Evolutionary conservation across 1,284 basidiomycete genomes (phyloP).

Genomic region (Entoloma clypeatum): DNA sequence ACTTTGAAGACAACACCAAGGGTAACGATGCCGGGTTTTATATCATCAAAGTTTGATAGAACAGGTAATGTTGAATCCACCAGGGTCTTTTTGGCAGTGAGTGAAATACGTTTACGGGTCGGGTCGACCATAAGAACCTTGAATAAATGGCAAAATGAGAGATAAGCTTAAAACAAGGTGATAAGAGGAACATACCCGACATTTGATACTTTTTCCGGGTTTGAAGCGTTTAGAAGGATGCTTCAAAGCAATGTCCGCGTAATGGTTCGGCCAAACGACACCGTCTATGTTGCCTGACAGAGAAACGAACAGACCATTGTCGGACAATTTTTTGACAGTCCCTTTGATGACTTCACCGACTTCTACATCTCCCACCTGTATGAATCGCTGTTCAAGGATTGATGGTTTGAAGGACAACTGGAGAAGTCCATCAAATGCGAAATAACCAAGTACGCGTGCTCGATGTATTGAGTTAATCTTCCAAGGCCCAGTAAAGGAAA

Average conservation of each 20-base stretch:
- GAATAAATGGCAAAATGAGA: constrained; percentile 12
- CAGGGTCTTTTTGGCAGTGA: constrained; percentile 93
- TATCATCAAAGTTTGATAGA: constrained; percentile 65
- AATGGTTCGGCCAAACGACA: constrained; percentile 93
- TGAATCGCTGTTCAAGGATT: constrained; percentile 82
- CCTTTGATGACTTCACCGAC: constrained; percentile 85
- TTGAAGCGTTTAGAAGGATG: constrained; percentile 94
- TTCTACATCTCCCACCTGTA: constrained; percentile 81
- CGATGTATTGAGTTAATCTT: constrained; percentile 76
- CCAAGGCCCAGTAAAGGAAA: constrained; percentile 78
- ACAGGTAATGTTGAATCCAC: constrained; percentile 78
- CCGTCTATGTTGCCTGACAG: constrained; percentile 87
- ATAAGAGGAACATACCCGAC: constrained; percentile 53
- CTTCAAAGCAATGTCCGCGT: constrained; percentile 90
- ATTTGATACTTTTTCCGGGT: constrained; percentile 80
- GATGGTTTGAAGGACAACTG: constrained; percentile 84
- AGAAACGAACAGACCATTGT: constrained; percentile 79
- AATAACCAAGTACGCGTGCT: constrained; percentile 88
- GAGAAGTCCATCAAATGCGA: constrained; percentile 84
- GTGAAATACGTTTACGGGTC: constrained; percentile 75
- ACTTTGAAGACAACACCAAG: constrained; percentile 85
- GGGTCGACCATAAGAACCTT: constrained; percentile 87
- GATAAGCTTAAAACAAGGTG: neutral
- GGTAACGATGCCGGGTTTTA: constrained; percentile 69
- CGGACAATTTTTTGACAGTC: constrained; percentile 78